Evolutionary conservation across 2,329 filamentous ascomycete genomes (phyloP).

Genomic region (Alternaria conjuncta): DNA sequence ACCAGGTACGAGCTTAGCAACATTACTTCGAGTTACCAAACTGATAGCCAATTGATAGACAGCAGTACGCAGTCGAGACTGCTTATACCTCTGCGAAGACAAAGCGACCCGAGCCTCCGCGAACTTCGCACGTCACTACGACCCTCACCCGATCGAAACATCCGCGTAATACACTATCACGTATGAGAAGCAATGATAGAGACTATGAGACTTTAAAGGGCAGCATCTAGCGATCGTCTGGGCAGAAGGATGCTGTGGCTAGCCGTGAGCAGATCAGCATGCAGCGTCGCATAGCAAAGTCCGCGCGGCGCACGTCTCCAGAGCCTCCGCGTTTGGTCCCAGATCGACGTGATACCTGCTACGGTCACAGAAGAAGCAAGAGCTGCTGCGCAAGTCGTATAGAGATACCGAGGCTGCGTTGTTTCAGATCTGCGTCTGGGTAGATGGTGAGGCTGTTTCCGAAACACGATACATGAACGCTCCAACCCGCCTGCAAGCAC

Average conservation of each 20-base stretch:
- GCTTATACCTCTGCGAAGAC: not conserved
- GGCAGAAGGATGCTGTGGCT: not conserved
- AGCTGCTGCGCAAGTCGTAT: not conserved
- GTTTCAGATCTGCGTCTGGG: slow-evolving; percentile 38
- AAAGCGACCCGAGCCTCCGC: not conserved
- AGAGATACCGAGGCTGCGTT: slow-evolving; percentile 14
- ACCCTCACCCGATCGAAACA: not conserved
- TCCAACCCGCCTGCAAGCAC: slow-evolving; percentile 6
- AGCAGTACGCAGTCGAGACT: not conserved
- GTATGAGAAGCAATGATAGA: not conserved
- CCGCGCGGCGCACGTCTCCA: not conserved
- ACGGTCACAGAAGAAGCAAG: not conserved
- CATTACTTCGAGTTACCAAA: not conserved
- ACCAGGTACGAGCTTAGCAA: not conserved
- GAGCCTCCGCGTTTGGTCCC: not conserved
- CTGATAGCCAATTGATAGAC: not conserved
- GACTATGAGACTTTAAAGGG: not conserved
- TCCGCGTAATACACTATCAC: not conserved
- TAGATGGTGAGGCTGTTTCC: slow-evolving; percentile 29
- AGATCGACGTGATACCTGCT: not conserved
- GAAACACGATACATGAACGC: slow-evolving; percentile 26
- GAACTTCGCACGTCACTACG: not conserved
- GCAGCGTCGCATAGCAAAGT: not conserved
- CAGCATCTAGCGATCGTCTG: no score
- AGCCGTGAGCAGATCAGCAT: not conserved